Percentiles rank a stretch among this genome's conserved stretches.
Evolutionary conservation across 78 protist genomes (phyloP).

Genomic region (Dictyostelium intermedium): DNA sequence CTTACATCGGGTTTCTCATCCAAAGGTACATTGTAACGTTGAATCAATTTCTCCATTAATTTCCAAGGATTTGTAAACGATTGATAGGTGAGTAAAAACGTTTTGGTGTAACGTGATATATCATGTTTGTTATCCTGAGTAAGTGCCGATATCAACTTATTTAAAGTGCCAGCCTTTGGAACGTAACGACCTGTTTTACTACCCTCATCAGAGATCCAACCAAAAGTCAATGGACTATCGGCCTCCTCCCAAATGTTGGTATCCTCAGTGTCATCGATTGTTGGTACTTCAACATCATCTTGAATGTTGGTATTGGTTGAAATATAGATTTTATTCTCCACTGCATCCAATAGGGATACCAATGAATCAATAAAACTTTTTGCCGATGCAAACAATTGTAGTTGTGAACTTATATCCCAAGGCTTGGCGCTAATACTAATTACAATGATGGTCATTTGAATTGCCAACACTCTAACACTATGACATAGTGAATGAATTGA

Average conservation of each 20-base stretch:
- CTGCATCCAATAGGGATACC: not conserved
- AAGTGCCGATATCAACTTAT: constrained; percentile 62
- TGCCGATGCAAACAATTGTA: constrained; percentile 63
- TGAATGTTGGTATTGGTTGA: not conserved
- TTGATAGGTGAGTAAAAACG: constrained; percentile 75
- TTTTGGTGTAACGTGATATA: constrained; percentile 48
- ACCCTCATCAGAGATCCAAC: constrained; percentile 74
- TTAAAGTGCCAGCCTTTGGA: constrained; percentile 77
- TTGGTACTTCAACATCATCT: not conserved
- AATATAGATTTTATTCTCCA: constrained; percentile 50
- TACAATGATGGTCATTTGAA: constrained; percentile 60
- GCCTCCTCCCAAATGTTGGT: constrained; percentile 58
- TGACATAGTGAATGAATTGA: constrained; percentile 39
- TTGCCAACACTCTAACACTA: constrained; percentile 42
- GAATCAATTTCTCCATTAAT: constrained; percentile 72
- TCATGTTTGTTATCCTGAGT: constrained; percentile 66
- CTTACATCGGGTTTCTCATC: constrained; percentile 1
- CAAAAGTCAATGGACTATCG: constrained; percentile 25
- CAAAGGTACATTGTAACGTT: constrained; percentile 74
- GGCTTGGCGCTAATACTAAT: constrained; percentile 41
- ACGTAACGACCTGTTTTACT: constrained; percentile 62
- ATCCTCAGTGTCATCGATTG: constrained; percentile 17
- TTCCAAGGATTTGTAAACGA: constrained; percentile 75
- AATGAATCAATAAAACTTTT: constrained; percentile 32
- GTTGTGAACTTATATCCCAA: constrained; percentile 41